A percentile compares a stretch with the other conserved stretches of the same genome.
phyloP scores from a whole-genome alignment of 192 early-diverging fungal species.

The Linnemannia zychae region DNA sequence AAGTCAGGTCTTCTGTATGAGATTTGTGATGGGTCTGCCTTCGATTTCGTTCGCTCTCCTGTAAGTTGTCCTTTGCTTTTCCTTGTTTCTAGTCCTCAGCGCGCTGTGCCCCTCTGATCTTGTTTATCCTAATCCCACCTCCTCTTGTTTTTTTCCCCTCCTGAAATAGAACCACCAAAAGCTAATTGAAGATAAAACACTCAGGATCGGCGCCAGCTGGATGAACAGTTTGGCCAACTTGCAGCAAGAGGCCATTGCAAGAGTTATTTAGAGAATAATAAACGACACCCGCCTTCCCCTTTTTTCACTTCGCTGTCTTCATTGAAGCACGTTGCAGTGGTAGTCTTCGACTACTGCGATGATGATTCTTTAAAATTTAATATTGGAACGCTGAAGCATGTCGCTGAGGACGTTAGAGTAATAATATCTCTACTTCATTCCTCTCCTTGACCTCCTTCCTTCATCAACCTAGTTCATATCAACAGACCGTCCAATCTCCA shows the following conservation, averaged over 20 bases:
- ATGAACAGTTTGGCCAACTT: slow-evolving; percentile 48
- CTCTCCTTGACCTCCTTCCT: neutral
- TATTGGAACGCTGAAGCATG: neutral
- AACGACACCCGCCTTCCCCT: neutral
- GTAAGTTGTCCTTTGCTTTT: slow-evolving; percentile 19
- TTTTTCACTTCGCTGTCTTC: neutral
- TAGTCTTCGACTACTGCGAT: neutral
- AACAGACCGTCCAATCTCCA: slow-evolving; percentile 55
- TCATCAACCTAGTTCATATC: slow-evolving; percentile 34
- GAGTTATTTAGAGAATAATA: slow-evolving; percentile 28
- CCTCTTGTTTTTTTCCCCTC: neutral
- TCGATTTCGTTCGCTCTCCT: slow-evolving; percentile 49
- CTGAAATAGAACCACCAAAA: slow-evolving; percentile 31
- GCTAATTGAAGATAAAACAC: slow-evolving; percentile 40
- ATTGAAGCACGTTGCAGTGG: neutral
- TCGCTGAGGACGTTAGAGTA: neutral
- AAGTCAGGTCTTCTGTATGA: slow-evolving; percentile 45
- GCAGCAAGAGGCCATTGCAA: slow-evolving; percentile 37
- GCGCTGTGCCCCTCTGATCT: neutral
- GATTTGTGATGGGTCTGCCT: slow-evolving; percentile 44
- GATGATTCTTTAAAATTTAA: neutral
- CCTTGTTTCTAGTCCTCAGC: neutral
- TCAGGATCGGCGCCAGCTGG: slow-evolving; percentile 53
- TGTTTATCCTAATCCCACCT: neutral
- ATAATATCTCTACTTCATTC: neutral